Evolutionary conservation across 768 basidiomycete species (phyloP).

Genomic region (Kwoniella bestiolae): DNA sequence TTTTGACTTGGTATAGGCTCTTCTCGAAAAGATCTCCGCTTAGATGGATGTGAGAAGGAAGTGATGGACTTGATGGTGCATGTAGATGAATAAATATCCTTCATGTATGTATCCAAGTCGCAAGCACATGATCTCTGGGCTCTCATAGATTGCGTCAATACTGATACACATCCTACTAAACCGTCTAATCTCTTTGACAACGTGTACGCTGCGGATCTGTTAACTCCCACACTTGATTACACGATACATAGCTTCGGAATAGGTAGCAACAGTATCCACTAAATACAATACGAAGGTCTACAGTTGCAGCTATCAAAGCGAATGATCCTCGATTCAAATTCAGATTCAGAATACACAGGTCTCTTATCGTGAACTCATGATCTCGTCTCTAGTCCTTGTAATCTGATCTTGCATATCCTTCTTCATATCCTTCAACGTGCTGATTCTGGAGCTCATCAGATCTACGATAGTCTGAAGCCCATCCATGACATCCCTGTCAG

Average conservation of each 20-base stretch:
- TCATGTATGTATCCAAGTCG: slow-evolving; percentile 2
- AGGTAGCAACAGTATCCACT: too few species aligned
- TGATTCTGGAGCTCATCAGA: neutral
- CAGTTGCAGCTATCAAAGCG: too few species aligned
- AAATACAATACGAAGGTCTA: too few species aligned
- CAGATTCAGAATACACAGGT: too few species aligned
- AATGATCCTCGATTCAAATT: too few species aligned
- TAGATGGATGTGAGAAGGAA: slow-evolving; percentile 13
- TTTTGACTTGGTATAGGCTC: slow-evolving; percentile 11
- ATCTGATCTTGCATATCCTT: neutral
- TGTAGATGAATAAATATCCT: neutral
- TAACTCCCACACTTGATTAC: too few species aligned
- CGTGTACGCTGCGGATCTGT: too few species aligned
- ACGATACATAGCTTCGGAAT: too few species aligned
- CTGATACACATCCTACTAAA: too few species aligned
- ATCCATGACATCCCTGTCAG: slow-evolving; percentile 4
- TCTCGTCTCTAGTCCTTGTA: neutral
- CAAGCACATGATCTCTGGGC: too few species aligned
- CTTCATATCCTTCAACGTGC: neutral
- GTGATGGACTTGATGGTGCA: neutral
- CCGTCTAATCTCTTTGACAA: too few species aligned
- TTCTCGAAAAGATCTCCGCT: slow-evolving; percentile 32
- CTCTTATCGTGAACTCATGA: neutral
- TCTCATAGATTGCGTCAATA: too few species aligned
- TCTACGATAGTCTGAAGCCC: neutral